These are phyloP conservation scores for Glebionis coronaria DNA, from an alignment of 129 eudicot species.

Conservation along the genomic window DNA sequence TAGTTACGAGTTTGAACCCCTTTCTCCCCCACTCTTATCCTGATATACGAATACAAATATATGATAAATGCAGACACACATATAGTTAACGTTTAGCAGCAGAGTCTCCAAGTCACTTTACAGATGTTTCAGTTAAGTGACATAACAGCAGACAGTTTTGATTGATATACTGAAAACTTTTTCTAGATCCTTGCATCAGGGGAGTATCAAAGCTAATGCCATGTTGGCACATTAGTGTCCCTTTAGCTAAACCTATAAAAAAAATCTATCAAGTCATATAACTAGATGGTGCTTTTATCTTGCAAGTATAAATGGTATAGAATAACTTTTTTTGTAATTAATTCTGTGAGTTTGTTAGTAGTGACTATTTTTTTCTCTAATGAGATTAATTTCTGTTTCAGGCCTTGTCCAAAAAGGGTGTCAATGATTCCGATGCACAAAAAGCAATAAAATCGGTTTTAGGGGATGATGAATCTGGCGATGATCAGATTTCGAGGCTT, in stretches of 20 bases:
- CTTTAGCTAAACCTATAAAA: neutral
- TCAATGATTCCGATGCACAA: slow-evolving; percentile 56
- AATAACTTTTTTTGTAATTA: neutral
- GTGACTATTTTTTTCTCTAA: neutral
- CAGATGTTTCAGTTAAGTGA: neutral
- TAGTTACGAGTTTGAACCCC: neutral
- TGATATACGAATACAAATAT: neutral
- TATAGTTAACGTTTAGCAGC: neutral
- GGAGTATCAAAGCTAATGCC: neutral
- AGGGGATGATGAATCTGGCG: slow-evolving; percentile 44
- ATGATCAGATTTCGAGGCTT: slow-evolving; percentile 40
- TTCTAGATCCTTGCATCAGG: neutral
- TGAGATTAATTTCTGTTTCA: slow-evolving; percentile 27
- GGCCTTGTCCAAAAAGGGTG: slow-evolving; percentile 68
- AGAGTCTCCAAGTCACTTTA: neutral
- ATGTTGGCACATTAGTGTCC: neutral
- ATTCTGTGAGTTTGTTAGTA: slow-evolving; percentile 9
- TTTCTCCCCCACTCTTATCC: neutral
- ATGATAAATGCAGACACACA: neutral
- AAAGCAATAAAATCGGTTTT: slow-evolving; percentile 83
- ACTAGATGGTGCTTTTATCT: neutral
- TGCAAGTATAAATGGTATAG: neutral
- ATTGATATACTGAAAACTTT: neutral
- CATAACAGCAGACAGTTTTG: neutral
- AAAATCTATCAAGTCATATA: neutral